These are phyloP conservation scores for Flaveria robusta DNA, from an alignment of 129 eudicot species.

Conservation along the genomic window DNA sequence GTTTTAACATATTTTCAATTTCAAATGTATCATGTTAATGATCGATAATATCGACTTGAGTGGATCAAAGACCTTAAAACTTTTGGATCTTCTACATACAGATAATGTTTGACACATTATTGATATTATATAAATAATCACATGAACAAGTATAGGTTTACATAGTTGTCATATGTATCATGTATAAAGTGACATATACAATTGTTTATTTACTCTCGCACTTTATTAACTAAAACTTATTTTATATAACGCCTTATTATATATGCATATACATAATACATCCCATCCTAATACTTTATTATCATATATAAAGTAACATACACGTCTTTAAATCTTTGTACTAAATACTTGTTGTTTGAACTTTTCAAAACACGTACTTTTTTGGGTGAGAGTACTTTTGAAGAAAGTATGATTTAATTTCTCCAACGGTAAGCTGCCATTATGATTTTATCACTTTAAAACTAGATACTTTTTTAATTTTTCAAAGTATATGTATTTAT, in stretches of 20 bases:
- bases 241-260: neutral
- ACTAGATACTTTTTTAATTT: neutral
- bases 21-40: neutral
- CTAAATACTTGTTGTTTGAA: constrained; percentile 31
- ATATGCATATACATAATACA: neutral
- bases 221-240: no score
- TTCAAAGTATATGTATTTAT: neutral
- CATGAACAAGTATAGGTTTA: no score
- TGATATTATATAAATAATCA: no score
- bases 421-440: constrained; percentile 24
- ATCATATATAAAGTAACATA: neutral
- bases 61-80: neutral
- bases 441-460: constrained; percentile 8
- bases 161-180: no score
- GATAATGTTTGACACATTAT: no score
- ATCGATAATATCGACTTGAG: neutral
- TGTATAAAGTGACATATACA: no score
- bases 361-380: constrained; percentile 26
- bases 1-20: neutral
- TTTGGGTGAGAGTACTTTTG: constrained; percentile 8
- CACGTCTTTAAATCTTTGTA: constrained; percentile 9
- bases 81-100: neutral
- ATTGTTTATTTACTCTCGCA: no score
- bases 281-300: neutral
- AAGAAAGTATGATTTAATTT: constrained; percentile 19